phyloP scores from a whole-genome alignment of 306 rosid genomes.

The Lathyrus tuberosus region DNA sequence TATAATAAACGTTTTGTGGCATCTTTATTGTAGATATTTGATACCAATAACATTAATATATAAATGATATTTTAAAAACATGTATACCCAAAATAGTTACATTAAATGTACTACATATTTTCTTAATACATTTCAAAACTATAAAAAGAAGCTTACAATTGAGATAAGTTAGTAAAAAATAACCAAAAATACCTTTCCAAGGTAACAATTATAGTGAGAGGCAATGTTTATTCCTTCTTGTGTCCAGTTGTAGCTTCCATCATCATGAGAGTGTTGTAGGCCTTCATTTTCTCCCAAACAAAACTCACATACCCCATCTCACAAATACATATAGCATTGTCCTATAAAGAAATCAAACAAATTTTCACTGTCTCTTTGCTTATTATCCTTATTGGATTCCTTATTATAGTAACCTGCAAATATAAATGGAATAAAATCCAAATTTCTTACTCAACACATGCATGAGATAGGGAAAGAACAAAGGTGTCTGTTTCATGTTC shows the following conservation, averaged over 20 bases:
- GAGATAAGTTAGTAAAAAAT: too few relatives aligned
- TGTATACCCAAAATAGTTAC: too few relatives aligned
- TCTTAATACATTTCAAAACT: too few relatives aligned
- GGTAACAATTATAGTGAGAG: neutral
- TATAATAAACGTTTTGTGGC: too few relatives aligned
- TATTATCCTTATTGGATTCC: constrained; percentile 39
- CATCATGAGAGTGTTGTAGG: constrained; percentile 3
- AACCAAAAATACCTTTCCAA: too few relatives aligned
- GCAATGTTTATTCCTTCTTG: neutral
- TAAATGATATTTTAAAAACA: too few relatives aligned
- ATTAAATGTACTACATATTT: too few relatives aligned
- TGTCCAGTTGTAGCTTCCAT: constrained; percentile 1
- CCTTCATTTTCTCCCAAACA: constrained; percentile 10
- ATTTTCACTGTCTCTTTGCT: constrained; percentile 13
- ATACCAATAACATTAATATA: too few relatives aligned
- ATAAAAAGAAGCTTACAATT: too few relatives aligned
- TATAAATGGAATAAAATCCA: constrained; percentile 11
- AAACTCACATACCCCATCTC: constrained; percentile 12
- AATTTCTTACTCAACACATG: constrained; percentile 21
- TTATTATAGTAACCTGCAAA: constrained; percentile 3
- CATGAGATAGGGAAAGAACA: constrained; percentile 33
- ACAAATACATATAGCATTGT: constrained; percentile 5
- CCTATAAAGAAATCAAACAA: constrained; percentile 17
- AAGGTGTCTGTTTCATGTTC: constrained; percentile 38
- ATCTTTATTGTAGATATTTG: too few relatives aligned